Evolutionary conservation across 352 stramenopile species (phyloP), one percentile per base, ranked within the genome.

Genomic region (Plasmopara muralis): DNA sequence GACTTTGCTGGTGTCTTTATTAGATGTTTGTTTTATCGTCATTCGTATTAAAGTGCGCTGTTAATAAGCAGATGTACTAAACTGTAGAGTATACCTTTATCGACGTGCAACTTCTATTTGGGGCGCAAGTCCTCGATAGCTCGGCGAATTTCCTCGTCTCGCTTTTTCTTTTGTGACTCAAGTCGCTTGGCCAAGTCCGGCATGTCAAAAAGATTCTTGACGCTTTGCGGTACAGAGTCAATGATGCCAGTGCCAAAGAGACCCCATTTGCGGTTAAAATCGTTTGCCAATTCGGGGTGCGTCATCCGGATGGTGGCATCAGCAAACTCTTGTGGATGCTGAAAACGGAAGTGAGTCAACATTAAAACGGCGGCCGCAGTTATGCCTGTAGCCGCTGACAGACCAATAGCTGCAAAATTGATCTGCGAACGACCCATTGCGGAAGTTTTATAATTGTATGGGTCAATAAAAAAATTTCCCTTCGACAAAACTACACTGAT

Each of bases 321-420:
- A 4, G 74, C 84, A 55, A 94, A 94, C 60, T 92, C 65, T 60
- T 91, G 57, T 20, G 84, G 82, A 57, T 89, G 72, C 68, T 91
- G 63, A 57, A 92, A 91, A 58, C 84, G 81, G 35, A 86, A 69
- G 69, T 93, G 91, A 29, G 74, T 64, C 39, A 94, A 68, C 43
- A 94, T 62, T 15, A 74, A 88, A n/a, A 94, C 84, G 42, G 76
- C 79, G 7, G 84, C 80, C 33, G 84, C 61, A 44, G 79, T 89
- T 82, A 88, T 91, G 54, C 84, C 84, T 55, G 84, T 91, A 15
- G 77, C 62, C 20, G 75, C 80, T 20, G 81, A 89, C 62, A 91
- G 70, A 47, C 77, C 77, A 16, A 87, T 64, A 6, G 72, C 75
- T 10, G 68, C 44, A 48, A 91, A 37, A 42, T 67, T 89, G 45